Conservation (phyloP, 2,329 filamentous ascomycete genomes). For the Talaromyces sp. region DNA sequence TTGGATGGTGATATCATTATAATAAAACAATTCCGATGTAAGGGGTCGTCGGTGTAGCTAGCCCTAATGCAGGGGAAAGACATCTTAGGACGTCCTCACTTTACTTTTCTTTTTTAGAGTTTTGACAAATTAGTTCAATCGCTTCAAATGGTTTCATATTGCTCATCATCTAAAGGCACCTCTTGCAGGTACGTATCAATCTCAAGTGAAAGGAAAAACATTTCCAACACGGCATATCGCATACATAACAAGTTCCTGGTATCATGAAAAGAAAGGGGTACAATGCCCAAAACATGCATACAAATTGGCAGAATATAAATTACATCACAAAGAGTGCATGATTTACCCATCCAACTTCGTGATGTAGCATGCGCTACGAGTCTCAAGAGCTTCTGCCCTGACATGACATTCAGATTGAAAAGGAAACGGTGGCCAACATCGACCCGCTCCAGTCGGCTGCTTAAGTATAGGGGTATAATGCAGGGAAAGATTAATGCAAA, state of each 20-base stretch:
- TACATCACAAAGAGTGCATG: background rate
- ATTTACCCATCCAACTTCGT: background rate
- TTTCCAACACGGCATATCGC: background rate
- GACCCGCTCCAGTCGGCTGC: background rate
- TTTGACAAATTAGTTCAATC: background rate
- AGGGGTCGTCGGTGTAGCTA: background rate
- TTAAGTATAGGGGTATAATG: conserved; percentile 3
- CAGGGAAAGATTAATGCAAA: conserved; percentile 12
- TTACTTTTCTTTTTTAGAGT: background rate
- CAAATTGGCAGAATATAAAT: background rate
- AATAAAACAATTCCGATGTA: background rate
- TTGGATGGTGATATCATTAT: conserved; percentile 4
- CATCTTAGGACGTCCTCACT: background rate
- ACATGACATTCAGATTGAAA: background rate
- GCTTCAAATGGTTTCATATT: background rate
- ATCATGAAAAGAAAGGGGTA: background rate
- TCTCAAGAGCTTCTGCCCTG: background rate
- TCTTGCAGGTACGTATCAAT: background rate
- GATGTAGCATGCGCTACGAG: background rate
- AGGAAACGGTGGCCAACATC: background rate
- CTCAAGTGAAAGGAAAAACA: background rate
- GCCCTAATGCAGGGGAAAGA: conserved; percentile 7
- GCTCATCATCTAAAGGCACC: background rate
- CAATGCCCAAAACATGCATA: background rate
- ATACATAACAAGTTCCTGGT: background rate